Base-by-base conservation (phyloP, 164 flowering plant genomes). In the Akebia trifoliata region DNA sequence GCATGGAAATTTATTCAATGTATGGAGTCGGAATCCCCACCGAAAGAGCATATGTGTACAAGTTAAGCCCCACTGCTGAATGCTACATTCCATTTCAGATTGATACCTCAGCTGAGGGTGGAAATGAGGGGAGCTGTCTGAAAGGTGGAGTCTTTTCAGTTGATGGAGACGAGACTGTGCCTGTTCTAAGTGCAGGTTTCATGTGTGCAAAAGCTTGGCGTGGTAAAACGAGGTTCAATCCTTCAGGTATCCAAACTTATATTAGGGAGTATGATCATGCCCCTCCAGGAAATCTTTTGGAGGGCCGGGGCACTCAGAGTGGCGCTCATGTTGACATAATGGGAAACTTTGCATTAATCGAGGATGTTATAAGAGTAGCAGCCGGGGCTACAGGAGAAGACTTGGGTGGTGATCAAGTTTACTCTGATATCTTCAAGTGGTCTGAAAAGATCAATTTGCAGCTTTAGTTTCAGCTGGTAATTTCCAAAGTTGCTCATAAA, bases 141-240 rank as follows among this genome's bases (percentile, higher is more conserved):
- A 63, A 73, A 50, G 94, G 77, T 47, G 98, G 98, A 42, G 94
- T 89, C 18, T 84, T 71, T 57, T 52, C 75, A 5, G 85, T 74
- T 3, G 81, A 92, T 64, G 98, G 98, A 52, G 98, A 92, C 70
- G 97, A 92, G 71, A 92, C 98, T 12, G 97, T 92, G 53, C 98
- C 98, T 12, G 94, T 76, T 55, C 66, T 92, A 52, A 92, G 98
- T 69, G 81, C 98, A 20, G 98, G 98, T 37, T 92, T 54, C 69
- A 92, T 92, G 98, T 85, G 95, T 69, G 95, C 98, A 22, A 89
- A 84, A 71, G 97, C 76, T 28, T 92, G 98, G 98, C 95, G 97
- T 15, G 98, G 97, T 20, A 81, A 78, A 65, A 87, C 96, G 15
- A 62, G 94, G 45, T 93, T 85, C 59, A 93, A 93, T 71, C 98